These are phyloP conservation scores for Fusarium sterilihyphosum DNA, from an alignment of 2,329 filamentous ascomycete genomes.

Conservation along the genomic window DNA sequence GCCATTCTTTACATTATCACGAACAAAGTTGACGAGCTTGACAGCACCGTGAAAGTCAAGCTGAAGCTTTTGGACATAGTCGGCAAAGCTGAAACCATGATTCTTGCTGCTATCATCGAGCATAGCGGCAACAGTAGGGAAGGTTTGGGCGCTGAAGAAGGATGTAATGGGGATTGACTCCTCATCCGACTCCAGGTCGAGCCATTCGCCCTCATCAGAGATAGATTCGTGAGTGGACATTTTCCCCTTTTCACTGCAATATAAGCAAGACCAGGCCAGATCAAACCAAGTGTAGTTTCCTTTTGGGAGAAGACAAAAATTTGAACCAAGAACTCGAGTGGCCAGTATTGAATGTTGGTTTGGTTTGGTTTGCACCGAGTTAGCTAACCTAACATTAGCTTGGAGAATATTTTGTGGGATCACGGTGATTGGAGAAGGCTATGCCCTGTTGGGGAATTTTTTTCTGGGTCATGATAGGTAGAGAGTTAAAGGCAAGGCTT, in stretches of 20 bases:
- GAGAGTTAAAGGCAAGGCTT: background rate
- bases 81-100: conserved; percentile 73
- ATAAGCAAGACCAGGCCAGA: conserved; percentile 15
- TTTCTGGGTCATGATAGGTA: conserved; percentile 30
- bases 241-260: conserved; percentile 5
- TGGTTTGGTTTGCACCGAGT: background rate
- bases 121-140: conserved; percentile 72
- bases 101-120: conserved; percentile 73
- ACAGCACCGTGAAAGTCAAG: conserved; percentile 79
- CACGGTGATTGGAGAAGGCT: conserved; percentile 50
- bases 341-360: background rate
- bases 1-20: conserved; percentile 57
- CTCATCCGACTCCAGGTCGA: conserved; percentile 69
- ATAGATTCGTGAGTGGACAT: conserved; percentile 45
- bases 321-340: background rate
- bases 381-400: background rate
- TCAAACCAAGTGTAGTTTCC: conserved; percentile 45
- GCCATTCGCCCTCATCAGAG: conserved; percentile 61
- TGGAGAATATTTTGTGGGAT: conserved; percentile 43
- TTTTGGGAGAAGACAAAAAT: too few relatives aligned
- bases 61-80: conserved; percentile 63
- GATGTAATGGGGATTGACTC: conserved; percentile 71
- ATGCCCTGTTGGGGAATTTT: conserved; percentile 42
- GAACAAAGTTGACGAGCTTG: conserved; percentile 78
- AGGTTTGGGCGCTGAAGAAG: conserved; percentile 73